Percentiles rank a stretch among this genome's conserved stretches.
phyloP scores from a whole-genome alignment of 768 basidiomycete species.

The Cystoderma amianthinum region DNA sequence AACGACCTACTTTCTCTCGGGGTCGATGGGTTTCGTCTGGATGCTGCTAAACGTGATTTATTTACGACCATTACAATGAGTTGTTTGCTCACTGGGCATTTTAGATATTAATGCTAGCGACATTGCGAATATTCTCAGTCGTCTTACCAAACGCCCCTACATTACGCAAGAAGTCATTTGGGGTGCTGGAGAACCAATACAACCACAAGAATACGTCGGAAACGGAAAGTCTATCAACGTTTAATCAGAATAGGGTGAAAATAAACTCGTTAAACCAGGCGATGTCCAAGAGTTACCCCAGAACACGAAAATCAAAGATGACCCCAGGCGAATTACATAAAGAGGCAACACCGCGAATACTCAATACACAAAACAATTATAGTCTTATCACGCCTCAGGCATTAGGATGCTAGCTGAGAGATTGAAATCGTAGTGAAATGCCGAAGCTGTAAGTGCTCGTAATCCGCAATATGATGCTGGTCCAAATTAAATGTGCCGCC shows the following conservation, averaged over 20 bases:
- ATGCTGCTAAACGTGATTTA: constrained; percentile 55
- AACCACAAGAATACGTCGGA: constrained; percentile 47
- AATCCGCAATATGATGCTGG: too few species aligned
- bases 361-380: too few species aligned
- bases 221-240: constrained; percentile 30
- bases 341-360: too few species aligned
- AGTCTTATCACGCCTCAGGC: too few species aligned
- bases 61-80: not conserved
- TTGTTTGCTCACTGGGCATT: not conserved
- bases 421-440: too few species aligned
- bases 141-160: constrained; percentile 37
- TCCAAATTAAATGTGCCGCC: too few species aligned
- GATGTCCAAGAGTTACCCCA: constrained; percentile 73
- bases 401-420: too few species aligned
- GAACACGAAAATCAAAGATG: too few species aligned
- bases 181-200: constrained; percentile 41
- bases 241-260: not conserved
- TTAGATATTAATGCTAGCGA: constrained; percentile 49
- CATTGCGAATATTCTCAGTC: constrained; percentile 44
- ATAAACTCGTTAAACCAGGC: constrained; percentile 19
- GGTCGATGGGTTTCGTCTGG: constrained; percentile 54
- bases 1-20: constrained; percentile 60
- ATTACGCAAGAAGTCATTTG: constrained; percentile 63
- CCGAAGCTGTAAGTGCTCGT: too few species aligned
- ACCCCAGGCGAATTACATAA: too few species aligned